phyloP scores from a whole-genome alignment of 495 filamentous ascomycete genomes.

The Xylaria telfairii region DNA sequence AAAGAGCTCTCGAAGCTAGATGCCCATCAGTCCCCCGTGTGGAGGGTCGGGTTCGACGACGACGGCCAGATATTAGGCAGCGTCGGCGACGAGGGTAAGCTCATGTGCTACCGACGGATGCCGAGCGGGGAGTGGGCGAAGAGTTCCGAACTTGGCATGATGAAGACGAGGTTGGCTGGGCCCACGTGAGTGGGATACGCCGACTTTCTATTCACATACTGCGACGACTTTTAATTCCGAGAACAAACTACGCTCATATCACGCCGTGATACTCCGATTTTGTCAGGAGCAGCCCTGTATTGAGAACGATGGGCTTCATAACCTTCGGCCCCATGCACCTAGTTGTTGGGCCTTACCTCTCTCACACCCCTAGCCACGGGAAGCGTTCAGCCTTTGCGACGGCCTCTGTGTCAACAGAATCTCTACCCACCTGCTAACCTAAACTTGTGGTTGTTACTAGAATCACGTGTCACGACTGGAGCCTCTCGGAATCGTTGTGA shows the following conservation, averaged over 20 bases:
- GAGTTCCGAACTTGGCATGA: conserved; percentile 60
- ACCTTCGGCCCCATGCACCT: background rate
- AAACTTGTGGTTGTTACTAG: background rate
- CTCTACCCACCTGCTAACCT: background rate
- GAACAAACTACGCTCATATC: background rate
- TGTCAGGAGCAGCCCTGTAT: background rate
- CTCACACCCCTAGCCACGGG: background rate
- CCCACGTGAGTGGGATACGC: conserved; percentile 25
- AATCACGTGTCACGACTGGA: background rate
- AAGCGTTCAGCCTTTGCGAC: background rate
- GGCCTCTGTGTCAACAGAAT: background rate
- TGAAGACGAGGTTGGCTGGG: conserved; percentile 53
- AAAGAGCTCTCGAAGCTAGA: conserved; percentile 60
- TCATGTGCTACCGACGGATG: conserved; percentile 61
- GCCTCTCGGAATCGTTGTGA: background rate
- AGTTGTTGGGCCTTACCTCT: background rate
- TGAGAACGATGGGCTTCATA: background rate
- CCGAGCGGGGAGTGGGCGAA: conserved; percentile 62
- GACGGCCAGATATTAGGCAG: conserved; percentile 66
- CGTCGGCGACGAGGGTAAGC: conserved; percentile 66
- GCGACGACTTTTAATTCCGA: background rate
- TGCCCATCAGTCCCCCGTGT: conserved; percentile 62
- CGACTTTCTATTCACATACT: background rate
- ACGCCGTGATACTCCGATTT: background rate
- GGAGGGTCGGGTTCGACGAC: conserved; percentile 66